phyloP scores from a whole-genome alignment of 495 filamentous ascomycete genomes.

The Penicillium steckii region DNA sequence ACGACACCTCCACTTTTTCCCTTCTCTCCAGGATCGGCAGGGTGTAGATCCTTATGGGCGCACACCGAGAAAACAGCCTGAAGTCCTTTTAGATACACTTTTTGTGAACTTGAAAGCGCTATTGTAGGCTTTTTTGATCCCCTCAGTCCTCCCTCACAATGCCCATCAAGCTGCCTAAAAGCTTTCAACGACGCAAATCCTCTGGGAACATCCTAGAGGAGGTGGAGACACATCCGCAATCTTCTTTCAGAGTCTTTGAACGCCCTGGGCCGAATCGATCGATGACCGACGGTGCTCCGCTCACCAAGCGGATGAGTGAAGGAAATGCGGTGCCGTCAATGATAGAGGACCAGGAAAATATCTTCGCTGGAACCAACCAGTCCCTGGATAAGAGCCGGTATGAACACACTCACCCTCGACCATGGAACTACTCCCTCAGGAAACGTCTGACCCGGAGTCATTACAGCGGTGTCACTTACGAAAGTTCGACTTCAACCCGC shows the following conservation, averaged over 20 bases:
- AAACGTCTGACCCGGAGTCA: constrained; percentile 41
- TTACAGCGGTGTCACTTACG: constrained; percentile 62
- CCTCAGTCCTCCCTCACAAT: too few species aligned
- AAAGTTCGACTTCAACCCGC: constrained; percentile 61
- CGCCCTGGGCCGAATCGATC: constrained; percentile 47
- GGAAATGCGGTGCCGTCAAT: constrained; percentile 37
- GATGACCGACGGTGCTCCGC: constrained; percentile 47
- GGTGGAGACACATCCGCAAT: constrained; percentile 42
- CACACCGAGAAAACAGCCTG: not conserved
- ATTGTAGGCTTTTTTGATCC: too few species aligned
- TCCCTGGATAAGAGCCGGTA: constrained; percentile 43
- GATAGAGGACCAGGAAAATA: constrained; percentile 56
- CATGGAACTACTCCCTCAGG: constrained; percentile 17
- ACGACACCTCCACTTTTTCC: not conserved
- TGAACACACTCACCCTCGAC: constrained; percentile 21
- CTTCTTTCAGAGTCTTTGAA: constrained; percentile 62
- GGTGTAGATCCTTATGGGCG: not conserved
- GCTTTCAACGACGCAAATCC: constrained; percentile 66
- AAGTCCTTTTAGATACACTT: not conserved
- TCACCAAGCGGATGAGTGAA: constrained; percentile 41
- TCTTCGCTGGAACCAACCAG: constrained; percentile 35
- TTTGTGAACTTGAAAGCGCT: not conserved
- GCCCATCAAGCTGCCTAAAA: constrained; percentile 70
- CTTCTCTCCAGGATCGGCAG: not conserved
- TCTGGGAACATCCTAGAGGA: constrained; percentile 63